phyloP scores from a whole-genome alignment of 495 filamentous ascomycete genomes.

The Trichoderma orchidacearum region DNA sequence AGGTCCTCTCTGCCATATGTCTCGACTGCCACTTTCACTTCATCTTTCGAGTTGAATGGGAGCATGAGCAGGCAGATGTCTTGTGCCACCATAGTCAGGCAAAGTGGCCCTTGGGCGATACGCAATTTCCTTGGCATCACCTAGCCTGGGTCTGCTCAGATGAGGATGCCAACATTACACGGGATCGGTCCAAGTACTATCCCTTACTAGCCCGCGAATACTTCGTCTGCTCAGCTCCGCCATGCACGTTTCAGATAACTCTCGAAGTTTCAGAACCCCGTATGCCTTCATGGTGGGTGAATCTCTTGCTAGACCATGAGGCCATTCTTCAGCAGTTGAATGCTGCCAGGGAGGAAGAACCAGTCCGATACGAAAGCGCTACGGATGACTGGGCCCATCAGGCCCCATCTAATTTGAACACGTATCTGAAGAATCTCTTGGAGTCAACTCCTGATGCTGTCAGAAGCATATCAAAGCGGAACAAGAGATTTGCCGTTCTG shows the following conservation, averaged over 20 bases:
- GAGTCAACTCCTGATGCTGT: slow-evolving; percentile 6
- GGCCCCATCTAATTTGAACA: slow-evolving; percentile 40
- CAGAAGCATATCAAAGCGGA: slow-evolving; percentile 47
- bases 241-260: slow-evolving; percentile 40
- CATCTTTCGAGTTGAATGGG: slow-evolving; percentile 6
- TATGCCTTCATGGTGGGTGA: slow-evolving; percentile 31
- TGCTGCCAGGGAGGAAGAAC: slow-evolving; percentile 38
- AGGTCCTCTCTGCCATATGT: slow-evolving; percentile 15
- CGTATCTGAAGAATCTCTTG: slow-evolving; percentile 51
- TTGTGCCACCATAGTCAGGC: slow-evolving; percentile 3
- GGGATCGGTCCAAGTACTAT: slow-evolving; percentile 12
- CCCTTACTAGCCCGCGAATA: slow-evolving; percentile 8
- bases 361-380: slow-evolving; percentile 43
- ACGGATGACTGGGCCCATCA: slow-evolving; percentile 29
- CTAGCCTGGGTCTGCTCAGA: slow-evolving; percentile 6
- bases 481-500: slow-evolving; percentile 57
- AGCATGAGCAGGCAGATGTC: background rate
- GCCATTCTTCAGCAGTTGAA: slow-evolving; percentile 39
- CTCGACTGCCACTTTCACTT: slow-evolving; percentile 19
- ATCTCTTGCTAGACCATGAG: slow-evolving; percentile 40
- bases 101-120: background rate
- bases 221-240: slow-evolving; percentile 47
- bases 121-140: slow-evolving; percentile 11
- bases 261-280: slow-evolving; percentile 41
- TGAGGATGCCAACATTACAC: background rate